These are phyloP conservation scores for Eucalyptus victrix DNA, from an alignment of 345 rosid genomes.

Conservation along the genomic window DNA sequence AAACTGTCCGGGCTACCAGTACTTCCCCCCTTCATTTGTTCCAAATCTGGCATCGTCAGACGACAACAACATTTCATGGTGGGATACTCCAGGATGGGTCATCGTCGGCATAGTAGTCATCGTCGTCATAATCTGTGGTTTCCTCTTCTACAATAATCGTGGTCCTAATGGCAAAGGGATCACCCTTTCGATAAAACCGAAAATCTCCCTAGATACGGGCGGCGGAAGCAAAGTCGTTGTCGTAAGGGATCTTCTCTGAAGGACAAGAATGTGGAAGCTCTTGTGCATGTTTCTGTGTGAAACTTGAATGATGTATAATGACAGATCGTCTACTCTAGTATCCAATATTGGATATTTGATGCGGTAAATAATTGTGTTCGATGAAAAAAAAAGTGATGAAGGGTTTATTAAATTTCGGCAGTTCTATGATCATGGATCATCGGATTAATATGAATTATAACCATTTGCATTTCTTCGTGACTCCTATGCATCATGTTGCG, in stretches of 20 bases:
- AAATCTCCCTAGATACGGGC: not conserved
- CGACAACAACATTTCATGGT: not conserved
- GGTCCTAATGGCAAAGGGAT: not conserved
- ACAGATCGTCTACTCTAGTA: no score
- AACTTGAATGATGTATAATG: no score
- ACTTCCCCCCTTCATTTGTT: not conserved
- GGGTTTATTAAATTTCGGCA: no score
- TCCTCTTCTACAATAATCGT: not conserved
- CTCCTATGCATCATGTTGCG: not conserved
- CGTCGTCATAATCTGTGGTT: not conserved
- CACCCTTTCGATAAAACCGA: fast-evolving
- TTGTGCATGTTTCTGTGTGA: not conserved
- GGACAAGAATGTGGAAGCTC: not conserved
- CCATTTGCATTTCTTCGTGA: not conserved
- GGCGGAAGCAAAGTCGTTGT: not conserved
- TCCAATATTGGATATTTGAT: no score
- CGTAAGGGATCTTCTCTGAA: not conserved
- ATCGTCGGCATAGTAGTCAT: not conserved
- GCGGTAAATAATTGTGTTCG: no score
- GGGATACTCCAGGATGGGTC: not conserved
- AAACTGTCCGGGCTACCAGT: not conserved
- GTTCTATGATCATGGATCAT: no score
- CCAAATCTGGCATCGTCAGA: not conserved
- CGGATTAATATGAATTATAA: not conserved
- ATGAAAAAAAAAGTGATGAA: no score